A percentile compares a stretch with the other conserved stretches of the same genome.
phyloP scores from a whole-genome alignment of 768 basidiomycete species.

The Mycena pura region DNA sequence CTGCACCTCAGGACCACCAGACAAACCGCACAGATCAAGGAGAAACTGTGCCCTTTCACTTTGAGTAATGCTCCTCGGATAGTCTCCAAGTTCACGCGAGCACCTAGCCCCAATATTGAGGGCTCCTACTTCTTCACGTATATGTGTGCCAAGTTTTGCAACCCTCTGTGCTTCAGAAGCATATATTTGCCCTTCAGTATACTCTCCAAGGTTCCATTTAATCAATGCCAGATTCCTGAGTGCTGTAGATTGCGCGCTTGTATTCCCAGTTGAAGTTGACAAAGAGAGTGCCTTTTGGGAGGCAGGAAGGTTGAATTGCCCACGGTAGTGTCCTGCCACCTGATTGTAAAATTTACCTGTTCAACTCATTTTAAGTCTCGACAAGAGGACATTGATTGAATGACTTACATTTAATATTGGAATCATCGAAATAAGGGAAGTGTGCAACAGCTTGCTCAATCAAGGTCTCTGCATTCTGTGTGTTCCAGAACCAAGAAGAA shows the following conservation, averaged over 20 bases:
- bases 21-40: background rate
- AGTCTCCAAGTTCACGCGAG: background rate
- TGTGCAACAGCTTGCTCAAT: background rate
- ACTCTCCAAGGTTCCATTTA: background rate
- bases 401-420: background rate
- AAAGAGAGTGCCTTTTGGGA: background rate
- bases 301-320: too few species aligned
- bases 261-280: background rate
- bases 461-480: background rate
- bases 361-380: background rate
- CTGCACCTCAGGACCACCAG: background rate
- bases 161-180: background rate
- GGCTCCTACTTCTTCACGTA: background rate
- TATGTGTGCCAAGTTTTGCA: background rate
- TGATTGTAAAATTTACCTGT: background rate
- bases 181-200: background rate
- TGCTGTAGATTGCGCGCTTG: background rate
- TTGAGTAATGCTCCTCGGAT: background rate
- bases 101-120: background rate
- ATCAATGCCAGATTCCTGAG: background rate
- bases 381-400: background rate
- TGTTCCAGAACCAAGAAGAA: background rate
- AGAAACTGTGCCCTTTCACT: background rate
- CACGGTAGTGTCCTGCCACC: background rate
- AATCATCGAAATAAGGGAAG: background rate